A percentile compares a stretch with the other conserved stretches of the same genome.
phyloP scores from a whole-genome alignment of 2,329 filamentous ascomycete species.

The Fusarium sp. region DNA sequence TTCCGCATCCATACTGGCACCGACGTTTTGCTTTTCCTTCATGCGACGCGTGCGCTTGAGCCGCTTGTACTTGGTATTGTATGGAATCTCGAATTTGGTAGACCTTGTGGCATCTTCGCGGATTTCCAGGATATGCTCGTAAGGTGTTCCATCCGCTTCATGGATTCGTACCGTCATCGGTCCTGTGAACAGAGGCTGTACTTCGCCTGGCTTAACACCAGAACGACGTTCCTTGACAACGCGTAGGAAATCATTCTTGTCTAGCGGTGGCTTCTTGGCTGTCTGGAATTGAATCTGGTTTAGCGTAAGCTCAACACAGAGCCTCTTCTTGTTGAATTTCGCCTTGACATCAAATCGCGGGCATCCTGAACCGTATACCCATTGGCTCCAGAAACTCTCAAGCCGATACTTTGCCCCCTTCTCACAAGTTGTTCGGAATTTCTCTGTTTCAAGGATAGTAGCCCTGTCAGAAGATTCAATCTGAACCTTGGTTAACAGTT shows the following conservation, averaged over 20 bases:
- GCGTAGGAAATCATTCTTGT: slow-evolving; percentile 81
- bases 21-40: slow-evolving; percentile 73
- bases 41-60: slow-evolving; percentile 87
- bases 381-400: slow-evolving; percentile 92
- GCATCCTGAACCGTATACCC: slow-evolving; percentile 88
- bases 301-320: slow-evolving; percentile 92
- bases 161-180: slow-evolving; percentile 98
- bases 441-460: slow-evolving; percentile 76
- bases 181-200: slow-evolving; percentile 87
- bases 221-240: slow-evolving; percentile 83
- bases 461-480: slow-evolving; percentile 69
- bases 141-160: slow-evolving; percentile 96
- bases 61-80: slow-evolving; percentile 99
- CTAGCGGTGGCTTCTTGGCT: slow-evolving; percentile 59
- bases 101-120: slow-evolving; percentile 81
- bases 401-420: slow-evolving; percentile 87
- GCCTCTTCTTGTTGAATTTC: slow-evolving; percentile 96
- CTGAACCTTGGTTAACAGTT: slow-evolving; percentile 86
- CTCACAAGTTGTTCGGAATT: slow-evolving; percentile 86
- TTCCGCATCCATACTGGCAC: slow-evolving; percentile 67
- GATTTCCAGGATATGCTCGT: slow-evolving; percentile 97
- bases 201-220: slow-evolving; percentile 72
- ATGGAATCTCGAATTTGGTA: slow-evolving; percentile 90
- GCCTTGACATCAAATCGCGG: slow-evolving; percentile 88
- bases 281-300: slow-evolving; percentile 73